Percentiles rank a stretch among this genome's conserved stretches.
Evolutionary conservation across 2,329 filamentous ascomycete genomes (phyloP).

Genomic region (Coniochaeta sp.): DNA sequence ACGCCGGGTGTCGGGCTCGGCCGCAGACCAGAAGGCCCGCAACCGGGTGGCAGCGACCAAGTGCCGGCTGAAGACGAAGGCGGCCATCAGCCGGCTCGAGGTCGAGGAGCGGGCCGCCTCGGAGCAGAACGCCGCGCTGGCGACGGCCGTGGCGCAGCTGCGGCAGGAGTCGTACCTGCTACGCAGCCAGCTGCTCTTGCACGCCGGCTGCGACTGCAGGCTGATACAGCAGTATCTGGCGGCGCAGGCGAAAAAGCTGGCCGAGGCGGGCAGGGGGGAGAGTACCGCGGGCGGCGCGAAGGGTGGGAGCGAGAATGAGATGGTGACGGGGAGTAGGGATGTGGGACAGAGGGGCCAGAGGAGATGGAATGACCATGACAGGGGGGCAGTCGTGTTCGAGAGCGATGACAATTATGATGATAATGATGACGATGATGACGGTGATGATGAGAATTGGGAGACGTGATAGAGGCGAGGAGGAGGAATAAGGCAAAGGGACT

Average conservation of each 20-base stretch:
- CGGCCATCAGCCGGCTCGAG: background rate
- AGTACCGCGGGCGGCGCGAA: no score
- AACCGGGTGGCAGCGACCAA: slow-evolving; percentile 7
- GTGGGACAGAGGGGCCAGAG: no score
- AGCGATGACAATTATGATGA: no score
- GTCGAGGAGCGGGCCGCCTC: background rate
- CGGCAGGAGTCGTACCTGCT: background rate
- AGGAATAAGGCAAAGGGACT: no score
- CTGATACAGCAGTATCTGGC: background rate
- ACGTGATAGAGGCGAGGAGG: no score
- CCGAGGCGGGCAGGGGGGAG: background rate
- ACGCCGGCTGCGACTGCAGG: background rate
- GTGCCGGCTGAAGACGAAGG: slow-evolving; percentile 6
- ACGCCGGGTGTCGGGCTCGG: no score
- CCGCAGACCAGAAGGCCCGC: background rate
- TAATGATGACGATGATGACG: no score
- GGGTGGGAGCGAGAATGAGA: background rate
- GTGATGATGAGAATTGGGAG: no score
- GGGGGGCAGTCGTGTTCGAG: no score
- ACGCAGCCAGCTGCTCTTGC: background rate
- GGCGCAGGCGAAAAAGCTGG: background rate
- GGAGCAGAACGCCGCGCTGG: background rate
- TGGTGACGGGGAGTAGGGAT: background rate
- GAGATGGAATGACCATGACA: no score
- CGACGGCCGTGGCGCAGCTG: background rate